Evolutionary conservation across 2,329 filamentous ascomycete species (phyloP), one percentile per base, ranked within the genome.

Genomic region (Trichoderma sp.): DNA sequence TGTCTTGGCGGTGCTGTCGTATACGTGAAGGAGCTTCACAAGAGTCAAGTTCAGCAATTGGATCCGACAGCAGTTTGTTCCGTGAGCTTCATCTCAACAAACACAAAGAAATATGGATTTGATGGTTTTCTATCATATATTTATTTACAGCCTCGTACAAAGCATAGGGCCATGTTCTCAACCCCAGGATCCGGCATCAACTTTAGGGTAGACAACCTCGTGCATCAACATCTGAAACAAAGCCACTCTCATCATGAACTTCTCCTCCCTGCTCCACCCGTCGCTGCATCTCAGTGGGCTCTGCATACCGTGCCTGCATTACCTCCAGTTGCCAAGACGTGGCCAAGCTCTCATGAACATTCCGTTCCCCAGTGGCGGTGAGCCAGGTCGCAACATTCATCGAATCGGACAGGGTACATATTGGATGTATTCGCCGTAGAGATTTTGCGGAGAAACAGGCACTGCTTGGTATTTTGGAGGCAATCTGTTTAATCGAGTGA

Each of bases 291-390:
- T 43, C 34, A 11, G 51, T 46, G 63, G 52, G 26, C 49, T 66
- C 13, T 10, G 34, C 52, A 56, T 52, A 26, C 24, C 37, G 61
- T 65, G 51, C 52, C 61, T 65, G 51, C 61, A 65, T 56, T 49
- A 65, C 26, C 37, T 52, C 51, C 55, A 65, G 49, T 43, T 46
- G 61, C 61, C 51, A 65, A 65, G 61, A 56, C 16, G 7, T 21
- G 24, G 60, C 32, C 32, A 56, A 46, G 51, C 34, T 43, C 21
- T 56, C 24, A n/a, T 49, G 52, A 24, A 24, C 11, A 13, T 54
- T 13, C 11, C 14, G 3, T 55, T 14, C n/a, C 18, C 55, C 61
- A 65, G 46, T 32, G 51, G 61, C 61, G 61, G 61, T 65, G 61
- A 56, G 51, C 18, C 13, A 26, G 49, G 5, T 18, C 14, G 51